Conservation (phyloP, 1,284 basidiomycete species). For the Volvariella volvacea region DNA sequence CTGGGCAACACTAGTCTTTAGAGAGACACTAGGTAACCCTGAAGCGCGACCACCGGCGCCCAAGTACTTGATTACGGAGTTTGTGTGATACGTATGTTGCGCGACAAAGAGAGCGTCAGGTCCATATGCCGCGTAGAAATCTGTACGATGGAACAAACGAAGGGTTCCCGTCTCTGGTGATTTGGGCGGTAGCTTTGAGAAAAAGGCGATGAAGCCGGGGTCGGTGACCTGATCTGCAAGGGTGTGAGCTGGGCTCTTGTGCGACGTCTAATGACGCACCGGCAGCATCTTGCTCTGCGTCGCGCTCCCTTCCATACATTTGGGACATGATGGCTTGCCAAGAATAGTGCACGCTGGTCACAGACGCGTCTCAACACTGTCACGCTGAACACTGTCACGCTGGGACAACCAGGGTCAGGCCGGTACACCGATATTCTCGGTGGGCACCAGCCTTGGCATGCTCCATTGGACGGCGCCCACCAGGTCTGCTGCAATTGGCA, state of each 20-base stretch:
- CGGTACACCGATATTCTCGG: no score
- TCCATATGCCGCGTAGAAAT: slow-evolving; percentile 85
- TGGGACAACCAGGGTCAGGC: no score
- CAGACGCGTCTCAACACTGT: no score
- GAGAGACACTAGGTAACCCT: slow-evolving; percentile 72
- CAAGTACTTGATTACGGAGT: slow-evolving; percentile 80
- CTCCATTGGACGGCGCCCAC: no score
- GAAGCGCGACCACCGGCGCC: slow-evolving; percentile 50
- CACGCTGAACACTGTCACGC: no score
- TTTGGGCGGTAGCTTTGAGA: slow-evolving; percentile 57
- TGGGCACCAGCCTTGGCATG: no score
- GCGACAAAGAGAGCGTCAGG: slow-evolving; percentile 87
- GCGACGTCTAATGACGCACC: slow-evolving; percentile 20
- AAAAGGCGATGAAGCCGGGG: slow-evolving; percentile 74
- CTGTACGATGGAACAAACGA: slow-evolving; percentile 73
- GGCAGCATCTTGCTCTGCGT: slow-evolving; percentile 35
- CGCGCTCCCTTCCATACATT: slow-evolving; percentile 71
- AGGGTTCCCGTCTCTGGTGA: slow-evolving; percentile 69
- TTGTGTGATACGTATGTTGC: slow-evolving; percentile 78
- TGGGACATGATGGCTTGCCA: slow-evolving; percentile 26
- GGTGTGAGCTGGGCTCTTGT: background rate
- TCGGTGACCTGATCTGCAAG: slow-evolving; percentile 49
- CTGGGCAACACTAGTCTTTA: slow-evolving; percentile 81
- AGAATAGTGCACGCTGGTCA: no score
- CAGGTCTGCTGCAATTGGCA: no score